Evolutionary conservation across 2,329 filamentous ascomycete species (phyloP).

Genomic region (Trichophaea hybrida): DNA sequence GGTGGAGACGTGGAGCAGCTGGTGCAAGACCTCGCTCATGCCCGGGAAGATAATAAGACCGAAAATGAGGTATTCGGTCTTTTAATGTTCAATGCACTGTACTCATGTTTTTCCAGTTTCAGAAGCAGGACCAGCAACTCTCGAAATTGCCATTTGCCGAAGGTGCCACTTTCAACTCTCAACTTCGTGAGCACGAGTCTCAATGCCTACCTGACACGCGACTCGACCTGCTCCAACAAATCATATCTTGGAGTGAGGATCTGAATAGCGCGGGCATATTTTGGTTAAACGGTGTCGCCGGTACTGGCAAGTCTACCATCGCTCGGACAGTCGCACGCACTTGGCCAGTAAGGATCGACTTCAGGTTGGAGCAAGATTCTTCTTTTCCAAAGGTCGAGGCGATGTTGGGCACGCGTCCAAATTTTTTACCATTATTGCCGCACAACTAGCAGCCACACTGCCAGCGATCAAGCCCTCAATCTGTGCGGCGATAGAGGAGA

Average conservation of each 20-base stretch:
- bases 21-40: too few relatives aligned
- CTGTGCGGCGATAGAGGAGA: neutral
- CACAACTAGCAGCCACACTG: neutral
- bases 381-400: too few relatives aligned
- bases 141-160: too few relatives aligned
- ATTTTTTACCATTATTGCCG: conserved; percentile 16
- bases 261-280: conserved; percentile 20
- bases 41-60: too few relatives aligned
- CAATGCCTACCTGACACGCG: conserved; percentile 24
- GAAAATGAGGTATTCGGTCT: too few relatives aligned
- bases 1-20: too few relatives aligned
- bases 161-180: conserved; percentile 25
- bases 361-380: conserved; percentile 28
- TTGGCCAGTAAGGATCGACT: conserved; percentile 24
- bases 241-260: conserved; percentile 14
- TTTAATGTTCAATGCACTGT: too few relatives aligned
- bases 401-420: conserved; percentile 5
- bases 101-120: too few relatives aligned
- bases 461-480: neutral
- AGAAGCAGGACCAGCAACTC: too few relatives aligned
- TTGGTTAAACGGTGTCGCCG: conserved; percentile 33
- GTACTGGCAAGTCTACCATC: conserved; percentile 32
- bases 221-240: conserved; percentile 22
- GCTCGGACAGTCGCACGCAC: conserved; percentile 30
- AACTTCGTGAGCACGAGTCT: conserved; percentile 21